Evolutionary conservation across 1,284 basidiomycete species (phyloP).

Genomic region (Kalmanozyma brasiliensis): DNA sequence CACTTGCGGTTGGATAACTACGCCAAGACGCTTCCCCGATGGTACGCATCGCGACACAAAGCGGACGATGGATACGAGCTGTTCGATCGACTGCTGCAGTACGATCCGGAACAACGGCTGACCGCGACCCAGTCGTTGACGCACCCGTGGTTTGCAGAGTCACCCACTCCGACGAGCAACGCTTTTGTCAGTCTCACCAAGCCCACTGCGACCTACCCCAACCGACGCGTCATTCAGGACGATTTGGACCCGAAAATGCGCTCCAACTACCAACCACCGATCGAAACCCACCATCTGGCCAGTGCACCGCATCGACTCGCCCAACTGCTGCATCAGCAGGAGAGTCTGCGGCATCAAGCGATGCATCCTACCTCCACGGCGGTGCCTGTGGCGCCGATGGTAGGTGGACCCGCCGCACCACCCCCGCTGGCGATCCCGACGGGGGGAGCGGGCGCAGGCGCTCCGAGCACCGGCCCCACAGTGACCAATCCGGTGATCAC

Average conservation of each 20-base stretch:
- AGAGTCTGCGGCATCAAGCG: slow-evolving; percentile 26
- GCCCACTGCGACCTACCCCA: slow-evolving; percentile 70
- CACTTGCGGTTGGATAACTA: slow-evolving; percentile 68
- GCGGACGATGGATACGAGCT: slow-evolving; percentile 55
- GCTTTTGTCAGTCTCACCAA: slow-evolving; percentile 67
- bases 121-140: slow-evolving; percentile 82
- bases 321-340: slow-evolving; percentile 29
- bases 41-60: slow-evolving; percentile 78
- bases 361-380: slow-evolving; percentile 15
- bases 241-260: slow-evolving; percentile 70
- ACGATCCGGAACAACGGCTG: slow-evolving; percentile 87
- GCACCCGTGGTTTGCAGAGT: slow-evolving; percentile 74
- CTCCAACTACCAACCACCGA: slow-evolving; percentile 35
- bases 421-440: slow-evolving; percentile 34
- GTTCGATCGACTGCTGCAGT: slow-evolving; percentile 70
- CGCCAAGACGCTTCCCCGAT: slow-evolving; percentile 76
- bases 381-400: slow-evolving; percentile 4
- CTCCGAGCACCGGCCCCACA: slow-evolving; percentile 11
- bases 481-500: slow-evolving; percentile 19
- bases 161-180: slow-evolving; percentile 67
- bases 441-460: slow-evolving; percentile 9
- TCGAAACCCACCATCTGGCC: slow-evolving; percentile 31
- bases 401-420: slow-evolving; percentile 39
- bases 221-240: slow-evolving; percentile 71
- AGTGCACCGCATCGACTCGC: slow-evolving; percentile 24